Evolutionary conservation across 2,329 filamentous ascomycete species (phyloP).

Genomic region (Macrophomina tecta): DNA sequence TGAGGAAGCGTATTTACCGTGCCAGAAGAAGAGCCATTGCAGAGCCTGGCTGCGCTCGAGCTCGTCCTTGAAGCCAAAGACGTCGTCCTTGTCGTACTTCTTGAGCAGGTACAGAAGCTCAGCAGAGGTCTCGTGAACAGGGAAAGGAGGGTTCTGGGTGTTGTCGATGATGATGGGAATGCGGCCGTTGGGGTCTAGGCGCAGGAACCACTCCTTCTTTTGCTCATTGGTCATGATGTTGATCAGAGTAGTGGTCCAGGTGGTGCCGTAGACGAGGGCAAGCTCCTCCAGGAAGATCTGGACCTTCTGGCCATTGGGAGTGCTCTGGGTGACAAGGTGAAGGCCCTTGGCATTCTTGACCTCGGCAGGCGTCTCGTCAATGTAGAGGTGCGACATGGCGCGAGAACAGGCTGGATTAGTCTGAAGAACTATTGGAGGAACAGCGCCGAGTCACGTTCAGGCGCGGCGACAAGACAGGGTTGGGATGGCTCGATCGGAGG

Average conservation of each 20-base stretch:
- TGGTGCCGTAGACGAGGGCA: conserved; percentile 53
- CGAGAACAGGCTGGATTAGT: neutral
- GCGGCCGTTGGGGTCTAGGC: conserved; percentile 43
- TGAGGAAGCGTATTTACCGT: conserved; percentile 39
- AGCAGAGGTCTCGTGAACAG: conserved; percentile 61
- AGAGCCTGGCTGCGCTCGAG: conserved; percentile 56
- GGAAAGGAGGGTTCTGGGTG: conserved; percentile 41
- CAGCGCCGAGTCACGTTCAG: neutral
- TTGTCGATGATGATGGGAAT: conserved; percentile 23
- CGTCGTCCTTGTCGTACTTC: conserved; percentile 54
- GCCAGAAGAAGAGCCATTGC: conserved; percentile 65
- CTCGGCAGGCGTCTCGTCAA: conserved; percentile 52
- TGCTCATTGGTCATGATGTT: conserved; percentile 61
- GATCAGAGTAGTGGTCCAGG: conserved; percentile 26
- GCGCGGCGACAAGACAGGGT: neutral
- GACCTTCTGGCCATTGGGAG: conserved; percentile 59
- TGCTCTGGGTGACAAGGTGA: conserved; percentile 58
- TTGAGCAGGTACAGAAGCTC: conserved; percentile 61
- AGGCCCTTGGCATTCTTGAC: conserved; percentile 58
- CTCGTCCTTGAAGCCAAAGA: conserved; percentile 59
- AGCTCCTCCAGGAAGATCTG: conserved; percentile 64
- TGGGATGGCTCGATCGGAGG: neutral
- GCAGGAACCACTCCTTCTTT: conserved; percentile 62
- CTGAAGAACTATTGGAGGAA: neutral
- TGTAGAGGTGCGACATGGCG: conserved; percentile 52